Conservation (phyloP, 2,329 filamentous ascomycete species). For the Penicillium sp. region DNA sequence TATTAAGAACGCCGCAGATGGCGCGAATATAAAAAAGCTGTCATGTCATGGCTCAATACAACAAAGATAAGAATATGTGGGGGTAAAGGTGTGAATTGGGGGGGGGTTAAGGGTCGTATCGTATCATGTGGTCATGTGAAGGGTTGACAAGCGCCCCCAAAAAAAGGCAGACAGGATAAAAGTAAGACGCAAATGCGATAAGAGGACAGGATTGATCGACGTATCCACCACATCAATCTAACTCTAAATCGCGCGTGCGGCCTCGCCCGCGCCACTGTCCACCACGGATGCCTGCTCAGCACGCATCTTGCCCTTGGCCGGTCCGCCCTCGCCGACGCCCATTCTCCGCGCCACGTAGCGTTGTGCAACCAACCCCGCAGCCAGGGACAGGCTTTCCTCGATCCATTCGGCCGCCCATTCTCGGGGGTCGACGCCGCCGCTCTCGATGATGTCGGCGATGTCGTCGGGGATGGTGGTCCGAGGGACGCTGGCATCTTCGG, state of each 20-base stretch:
- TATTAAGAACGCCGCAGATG: no score
- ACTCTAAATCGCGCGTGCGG: constrained; percentile 48
- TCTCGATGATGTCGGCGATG: constrained; percentile 72
- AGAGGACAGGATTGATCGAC: no score
- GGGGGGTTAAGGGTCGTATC: no score
- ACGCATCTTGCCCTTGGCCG: constrained; percentile 47
- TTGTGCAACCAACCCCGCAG: constrained; percentile 83
- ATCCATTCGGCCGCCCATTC: constrained; percentile 99
- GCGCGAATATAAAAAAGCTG: no score
- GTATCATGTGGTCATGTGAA: no score
- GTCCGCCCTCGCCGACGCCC: constrained; percentile 82
- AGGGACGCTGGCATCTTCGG: constrained; percentile 29
- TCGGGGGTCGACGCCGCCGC: constrained; percentile 71
- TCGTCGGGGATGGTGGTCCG: constrained; percentile 58
- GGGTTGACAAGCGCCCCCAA: no score
- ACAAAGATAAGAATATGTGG: no score
- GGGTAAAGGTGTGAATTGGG: no score
- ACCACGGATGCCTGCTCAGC: constrained; percentile 48
- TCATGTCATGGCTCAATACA: no score
- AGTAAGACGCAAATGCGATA: no score
- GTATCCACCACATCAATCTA: neutral
- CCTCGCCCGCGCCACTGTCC: constrained; percentile 53
- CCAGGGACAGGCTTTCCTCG: constrained; percentile 70
- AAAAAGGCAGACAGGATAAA: no score
- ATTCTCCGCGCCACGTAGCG: constrained; percentile 88